phyloP scores from a whole-genome alignment of 2,329 filamentous ascomycete species.

The Colletotrichum tabaci region DNA sequence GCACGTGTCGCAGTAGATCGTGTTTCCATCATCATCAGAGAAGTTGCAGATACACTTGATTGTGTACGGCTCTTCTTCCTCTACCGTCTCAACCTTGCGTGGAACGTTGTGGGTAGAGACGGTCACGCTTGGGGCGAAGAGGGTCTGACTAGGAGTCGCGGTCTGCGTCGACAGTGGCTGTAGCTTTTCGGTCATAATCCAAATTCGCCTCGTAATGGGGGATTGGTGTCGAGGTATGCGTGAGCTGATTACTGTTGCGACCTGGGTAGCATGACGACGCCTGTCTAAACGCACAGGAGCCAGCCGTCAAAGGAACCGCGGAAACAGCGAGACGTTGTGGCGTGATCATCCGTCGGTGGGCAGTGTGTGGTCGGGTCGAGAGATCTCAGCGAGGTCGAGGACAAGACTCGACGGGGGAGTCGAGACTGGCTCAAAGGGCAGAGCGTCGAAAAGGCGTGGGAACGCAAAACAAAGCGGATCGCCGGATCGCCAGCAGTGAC shows the following conservation, averaged over 20 bases:
- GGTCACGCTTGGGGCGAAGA: slow-evolving; percentile 57
- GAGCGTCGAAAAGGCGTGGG: slow-evolving; percentile 20
- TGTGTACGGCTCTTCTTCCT: slow-evolving; percentile 88
- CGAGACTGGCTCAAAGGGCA: slow-evolving; percentile 18
- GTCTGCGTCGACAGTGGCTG: slow-evolving; percentile 68
- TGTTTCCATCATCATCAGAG: slow-evolving; percentile 95
- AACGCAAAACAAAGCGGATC: slow-evolving; percentile 9
- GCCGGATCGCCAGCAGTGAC: neutral
- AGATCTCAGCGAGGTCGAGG: slow-evolving; percentile 17
- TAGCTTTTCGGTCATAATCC: slow-evolving; percentile 76
- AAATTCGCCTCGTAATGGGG: slow-evolving; percentile 59
- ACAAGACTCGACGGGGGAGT: slow-evolving; percentile 26
- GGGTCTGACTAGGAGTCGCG: slow-evolving; percentile 68
- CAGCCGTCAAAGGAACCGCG: slow-evolving; percentile 18
- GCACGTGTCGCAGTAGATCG: slow-evolving; percentile 95
- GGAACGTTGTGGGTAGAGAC: slow-evolving; percentile 58
- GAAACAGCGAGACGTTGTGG: slow-evolving; percentile 23
- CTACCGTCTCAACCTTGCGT: slow-evolving; percentile 66
- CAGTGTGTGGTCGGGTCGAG: slow-evolving; percentile 18
- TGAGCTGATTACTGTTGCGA: slow-evolving; percentile 64
- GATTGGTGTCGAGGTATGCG: slow-evolving; percentile 53
- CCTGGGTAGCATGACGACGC: slow-evolving; percentile 73
- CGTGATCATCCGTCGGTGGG: slow-evolving; percentile 39
- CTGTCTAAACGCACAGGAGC: slow-evolving; percentile 57
- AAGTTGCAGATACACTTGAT: slow-evolving; percentile 99